Percentiles rank a stretch among this genome's conserved stretches.
These are phyloP conservation scores for Citrus sinensis DNA, from an alignment of 345 rosid species.

Conservation along the genomic window DNA sequence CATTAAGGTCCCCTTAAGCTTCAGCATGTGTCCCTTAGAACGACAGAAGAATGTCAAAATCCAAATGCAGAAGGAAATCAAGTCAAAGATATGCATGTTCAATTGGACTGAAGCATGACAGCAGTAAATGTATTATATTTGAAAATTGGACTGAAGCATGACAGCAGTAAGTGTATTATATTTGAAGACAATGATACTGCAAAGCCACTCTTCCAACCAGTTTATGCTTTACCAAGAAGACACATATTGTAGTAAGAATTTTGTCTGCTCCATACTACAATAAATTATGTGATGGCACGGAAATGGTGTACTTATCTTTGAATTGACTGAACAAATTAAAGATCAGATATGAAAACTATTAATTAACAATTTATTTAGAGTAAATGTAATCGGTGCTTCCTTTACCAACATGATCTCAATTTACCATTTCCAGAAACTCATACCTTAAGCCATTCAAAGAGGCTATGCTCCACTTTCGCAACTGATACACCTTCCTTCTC, in stretches of 20 bases:
- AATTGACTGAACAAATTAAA: neutral
- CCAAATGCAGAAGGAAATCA: conserved; percentile 6
- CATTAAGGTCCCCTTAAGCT: conserved; percentile 92
- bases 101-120: neutral
- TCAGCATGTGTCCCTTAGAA: conserved; percentile 79
- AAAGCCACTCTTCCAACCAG: neutral
- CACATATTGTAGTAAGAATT: neutral
- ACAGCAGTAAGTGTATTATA: neutral
- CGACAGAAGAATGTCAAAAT: conserved; percentile 20
- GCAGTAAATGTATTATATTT: neutral
- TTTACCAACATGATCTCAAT: neutral
- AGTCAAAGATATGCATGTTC: conserved; percentile 1
- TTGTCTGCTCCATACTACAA: neutral
- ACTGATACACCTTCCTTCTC: conserved; percentile 87
- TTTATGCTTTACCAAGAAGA: neutral
- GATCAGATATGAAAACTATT: neutral
- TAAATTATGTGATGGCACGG: neutral
- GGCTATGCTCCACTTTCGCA: conserved; percentile 87
- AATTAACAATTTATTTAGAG: neutral
- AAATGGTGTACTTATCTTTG: neutral
- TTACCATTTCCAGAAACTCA: conserved; percentile 11
- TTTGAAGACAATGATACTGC: neutral
- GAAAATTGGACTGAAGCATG: neutral
- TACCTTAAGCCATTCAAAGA: conserved; percentile 98
- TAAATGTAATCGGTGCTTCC: conserved; percentile 5